Percentiles rank a stretch among this genome's conserved stretches.
These are phyloP conservation scores for Larix kaempferi DNA, from an alignment of 75 land plant species.

Conservation along the genomic window DNA sequence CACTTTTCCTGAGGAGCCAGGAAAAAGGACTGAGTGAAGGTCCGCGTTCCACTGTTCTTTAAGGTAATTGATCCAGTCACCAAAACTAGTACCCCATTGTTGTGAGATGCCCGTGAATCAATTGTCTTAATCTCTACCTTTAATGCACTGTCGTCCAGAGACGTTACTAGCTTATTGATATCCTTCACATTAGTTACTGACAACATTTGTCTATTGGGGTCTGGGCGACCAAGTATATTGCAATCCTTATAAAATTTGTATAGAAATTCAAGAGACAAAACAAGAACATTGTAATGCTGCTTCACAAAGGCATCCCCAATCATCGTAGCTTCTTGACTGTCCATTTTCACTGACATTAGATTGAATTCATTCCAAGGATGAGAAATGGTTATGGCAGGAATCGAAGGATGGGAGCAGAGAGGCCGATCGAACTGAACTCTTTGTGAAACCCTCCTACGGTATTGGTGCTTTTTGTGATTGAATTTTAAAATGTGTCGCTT, in stretches of 20 bases:
- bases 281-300: slow-evolving; percentile 79
- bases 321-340: too few relatives aligned
- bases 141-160: slow-evolving; percentile 31
- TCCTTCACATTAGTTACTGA: slow-evolving; percentile 56
- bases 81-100: slow-evolving; percentile 69
- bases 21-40: slow-evolving; percentile 62
- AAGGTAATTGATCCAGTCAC: slow-evolving; percentile 67
- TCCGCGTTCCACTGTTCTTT: slow-evolving; percentile 38
- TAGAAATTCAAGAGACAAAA: slow-evolving; percentile 53
- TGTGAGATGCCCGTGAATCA: slow-evolving; percentile 65
- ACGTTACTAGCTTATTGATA: neutral
- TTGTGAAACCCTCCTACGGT: too few relatives aligned
- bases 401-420: too few relatives aligned
- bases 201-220: slow-evolving; percentile 39
- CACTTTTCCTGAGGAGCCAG: slow-evolving; percentile 61
- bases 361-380: too few relatives aligned
- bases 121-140: slow-evolving; percentile 74
- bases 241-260: slow-evolving; percentile 72
- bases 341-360: too few relatives aligned
- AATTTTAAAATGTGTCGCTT: too few relatives aligned
- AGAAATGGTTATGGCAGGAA: too few relatives aligned
- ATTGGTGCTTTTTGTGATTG: too few relatives aligned
- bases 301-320: slow-evolving; percentile 79
- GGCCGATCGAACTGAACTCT: too few relatives aligned
- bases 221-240: slow-evolving; percentile 57